Conservation (phyloP, 2,329 filamentous ascomycete species). For the Exserohilum rostratum region DNA sequence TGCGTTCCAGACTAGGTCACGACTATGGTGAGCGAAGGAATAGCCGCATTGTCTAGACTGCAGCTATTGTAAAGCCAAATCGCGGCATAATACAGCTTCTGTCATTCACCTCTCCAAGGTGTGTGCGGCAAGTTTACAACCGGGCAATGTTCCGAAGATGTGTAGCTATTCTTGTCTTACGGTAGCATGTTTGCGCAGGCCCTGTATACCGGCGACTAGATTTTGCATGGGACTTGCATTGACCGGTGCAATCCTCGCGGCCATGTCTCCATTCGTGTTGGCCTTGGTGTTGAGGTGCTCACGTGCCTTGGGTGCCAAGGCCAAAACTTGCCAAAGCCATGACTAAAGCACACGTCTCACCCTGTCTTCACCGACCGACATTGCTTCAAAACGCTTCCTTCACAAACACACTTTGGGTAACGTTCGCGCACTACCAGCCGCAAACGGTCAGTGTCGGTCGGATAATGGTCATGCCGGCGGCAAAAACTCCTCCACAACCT, state of each 20-base stretch:
- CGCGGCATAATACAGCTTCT: neutral
- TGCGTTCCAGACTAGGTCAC: neutral
- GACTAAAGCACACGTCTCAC: constrained; percentile 3
- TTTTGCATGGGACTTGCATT: neutral
- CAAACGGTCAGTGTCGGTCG: constrained; percentile 23
- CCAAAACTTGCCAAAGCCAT: neutral
- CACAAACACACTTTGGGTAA: constrained; percentile 2
- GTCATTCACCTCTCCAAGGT: neutral
- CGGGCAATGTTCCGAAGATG: neutral
- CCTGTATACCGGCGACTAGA: neutral
- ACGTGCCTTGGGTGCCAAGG: neutral
- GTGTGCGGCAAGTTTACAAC: neutral
- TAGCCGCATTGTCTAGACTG: too few relatives aligned
- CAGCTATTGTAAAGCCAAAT: too few relatives aligned
- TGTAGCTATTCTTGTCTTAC: neutral
- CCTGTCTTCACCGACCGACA: neutral
- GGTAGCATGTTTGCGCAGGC: neutral
- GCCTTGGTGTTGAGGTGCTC: neutral
- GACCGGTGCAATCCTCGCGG: neutral
- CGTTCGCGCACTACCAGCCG: constrained; percentile 13
- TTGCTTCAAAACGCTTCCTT: constrained; percentile 3
- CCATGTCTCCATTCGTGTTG: neutral
- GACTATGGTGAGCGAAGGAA: neutral
- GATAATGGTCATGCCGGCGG: constrained; percentile 26
- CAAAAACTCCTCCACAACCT: constrained; percentile 26